A percentile compares a stretch with the other conserved stretches of the same genome.
phyloP scores from a whole-genome alignment of 2,329 filamentous ascomycete species.

The Colletotrichum magnum region DNA sequence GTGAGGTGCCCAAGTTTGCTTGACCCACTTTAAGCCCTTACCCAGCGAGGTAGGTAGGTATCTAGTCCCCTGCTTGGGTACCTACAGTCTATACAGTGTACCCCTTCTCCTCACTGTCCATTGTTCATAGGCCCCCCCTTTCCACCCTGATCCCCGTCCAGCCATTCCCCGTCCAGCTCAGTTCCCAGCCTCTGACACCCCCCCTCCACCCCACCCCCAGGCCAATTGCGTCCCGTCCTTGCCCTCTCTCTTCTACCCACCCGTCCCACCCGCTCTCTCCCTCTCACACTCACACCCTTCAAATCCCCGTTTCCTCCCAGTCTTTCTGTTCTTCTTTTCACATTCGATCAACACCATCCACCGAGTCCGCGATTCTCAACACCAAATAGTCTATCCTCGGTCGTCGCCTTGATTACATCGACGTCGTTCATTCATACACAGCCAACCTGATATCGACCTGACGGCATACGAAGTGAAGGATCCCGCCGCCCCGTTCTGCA shows the following conservation, averaged over 20 bases:
- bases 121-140: not conserved
- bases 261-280: conserved; percentile 33
- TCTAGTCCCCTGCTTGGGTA: conserved; percentile 4
- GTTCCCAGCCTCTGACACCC: conserved; percentile 38
- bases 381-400: conserved; percentile 5
- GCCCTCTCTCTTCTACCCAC: conserved; percentile 33
- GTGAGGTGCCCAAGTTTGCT: not conserved
- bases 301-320: conserved; percentile 31
- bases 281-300: conserved; percentile 28
- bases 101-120: conserved; percentile 10
- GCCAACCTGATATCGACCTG: not conserved
- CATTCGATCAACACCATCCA: conserved; percentile 6
- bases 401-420: conserved; percentile 13
- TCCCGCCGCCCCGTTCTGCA: not conserved
- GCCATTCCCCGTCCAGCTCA: conserved; percentile 21
- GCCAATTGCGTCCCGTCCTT: conserved; percentile 40
- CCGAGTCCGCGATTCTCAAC: conserved; percentile 26
- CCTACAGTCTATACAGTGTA: not conserved
- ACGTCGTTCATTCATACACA: not conserved
- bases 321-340: not conserved
- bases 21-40: not conserved
- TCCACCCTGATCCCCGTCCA: conserved; percentile 12
- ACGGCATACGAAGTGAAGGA: not conserved
- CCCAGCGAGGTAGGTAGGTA: too few species aligned
- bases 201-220: conserved; percentile 16